Percentiles rank a stretch among this genome's conserved stretches.
Evolutionary conservation across 495 filamentous ascomycete genomes (phyloP).

Genomic region (Lindgomyces ingoldianus): DNA sequence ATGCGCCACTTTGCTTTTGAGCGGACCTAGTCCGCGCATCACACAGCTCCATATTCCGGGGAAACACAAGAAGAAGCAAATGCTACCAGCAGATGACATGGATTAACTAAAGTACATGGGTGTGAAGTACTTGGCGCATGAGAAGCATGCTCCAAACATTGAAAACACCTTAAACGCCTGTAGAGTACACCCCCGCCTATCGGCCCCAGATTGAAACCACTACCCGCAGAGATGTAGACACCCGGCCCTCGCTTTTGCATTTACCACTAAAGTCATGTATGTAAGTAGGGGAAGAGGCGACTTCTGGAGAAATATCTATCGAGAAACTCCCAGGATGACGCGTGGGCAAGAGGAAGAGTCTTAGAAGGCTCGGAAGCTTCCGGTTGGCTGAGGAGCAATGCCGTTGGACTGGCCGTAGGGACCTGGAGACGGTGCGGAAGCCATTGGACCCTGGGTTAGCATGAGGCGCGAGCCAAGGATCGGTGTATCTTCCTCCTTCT

Average conservation of each 20-base stretch:
- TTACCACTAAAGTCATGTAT: conserved; percentile 10
- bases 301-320: neutral
- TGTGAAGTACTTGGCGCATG: conserved; percentile 15
- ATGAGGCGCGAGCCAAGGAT: conserved; percentile 93
- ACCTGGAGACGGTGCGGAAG: conserved; percentile 54
- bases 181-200: conserved; percentile 1
- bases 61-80: neutral
- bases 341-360: neutral
- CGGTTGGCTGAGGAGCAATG: conserved; percentile 48
- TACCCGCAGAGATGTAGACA: neutral
- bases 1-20: neutral
- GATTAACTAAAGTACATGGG: conserved; percentile 9
- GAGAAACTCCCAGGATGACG: neutral
- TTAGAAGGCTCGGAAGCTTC: conserved; percentile 44
- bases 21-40: neutral
- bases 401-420: conserved; percentile 48
- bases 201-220: conserved; percentile 1
- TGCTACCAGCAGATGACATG: neutral
- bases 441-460: conserved; percentile 87
- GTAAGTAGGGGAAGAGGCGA: neutral
- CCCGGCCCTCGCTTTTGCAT: conserved; percentile 9
- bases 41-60: neutral
- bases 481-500: conserved; percentile 86
- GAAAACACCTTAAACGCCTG: conserved; percentile 17
- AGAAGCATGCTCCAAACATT: conserved; percentile 4